Evolutionary conservation across 139 green algal species (phyloP).

Genomic region (Chlorella sp.): DNA sequence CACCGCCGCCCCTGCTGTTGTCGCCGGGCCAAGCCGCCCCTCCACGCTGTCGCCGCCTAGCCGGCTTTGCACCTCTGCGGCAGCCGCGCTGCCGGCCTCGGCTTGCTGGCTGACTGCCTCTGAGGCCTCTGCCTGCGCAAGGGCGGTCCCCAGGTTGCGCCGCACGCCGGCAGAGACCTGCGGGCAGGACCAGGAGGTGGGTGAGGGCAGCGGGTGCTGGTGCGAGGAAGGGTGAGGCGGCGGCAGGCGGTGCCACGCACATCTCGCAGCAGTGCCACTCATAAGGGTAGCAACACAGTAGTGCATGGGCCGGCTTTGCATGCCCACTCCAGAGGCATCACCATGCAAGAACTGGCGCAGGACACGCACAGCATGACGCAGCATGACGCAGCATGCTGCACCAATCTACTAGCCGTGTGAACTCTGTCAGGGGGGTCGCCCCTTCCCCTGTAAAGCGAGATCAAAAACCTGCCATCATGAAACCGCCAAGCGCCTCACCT

Average conservation of each 20-base stretch:
- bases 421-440: too few relatives aligned
- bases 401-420: too few relatives aligned
- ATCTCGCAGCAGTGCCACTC: background rate
- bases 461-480: too few relatives aligned
- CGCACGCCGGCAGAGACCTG: conserved; percentile 29
- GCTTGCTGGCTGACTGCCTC: background rate
- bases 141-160: conserved; percentile 33
- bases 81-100: background rate
- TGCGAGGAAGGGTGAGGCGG: background rate
- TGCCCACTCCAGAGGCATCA: background rate
- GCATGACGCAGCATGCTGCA: background rate
- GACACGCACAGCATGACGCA: background rate
- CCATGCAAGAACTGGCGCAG: too few relatives aligned
- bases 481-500: background rate
- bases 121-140: conserved; percentile 17
- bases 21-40: background rate
- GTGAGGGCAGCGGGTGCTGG: background rate
- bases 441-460: too few relatives aligned
- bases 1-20: background rate
- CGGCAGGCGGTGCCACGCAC: too few relatives aligned
- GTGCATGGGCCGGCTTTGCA: background rate
- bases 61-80: conserved; percentile 30
- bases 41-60: background rate
- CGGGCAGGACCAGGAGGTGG: background rate
- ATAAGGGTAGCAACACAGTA: background rate